Conservation (phyloP, 1,284 basidiomycete genomes). For the Ustilago shanxiensis region DNA sequence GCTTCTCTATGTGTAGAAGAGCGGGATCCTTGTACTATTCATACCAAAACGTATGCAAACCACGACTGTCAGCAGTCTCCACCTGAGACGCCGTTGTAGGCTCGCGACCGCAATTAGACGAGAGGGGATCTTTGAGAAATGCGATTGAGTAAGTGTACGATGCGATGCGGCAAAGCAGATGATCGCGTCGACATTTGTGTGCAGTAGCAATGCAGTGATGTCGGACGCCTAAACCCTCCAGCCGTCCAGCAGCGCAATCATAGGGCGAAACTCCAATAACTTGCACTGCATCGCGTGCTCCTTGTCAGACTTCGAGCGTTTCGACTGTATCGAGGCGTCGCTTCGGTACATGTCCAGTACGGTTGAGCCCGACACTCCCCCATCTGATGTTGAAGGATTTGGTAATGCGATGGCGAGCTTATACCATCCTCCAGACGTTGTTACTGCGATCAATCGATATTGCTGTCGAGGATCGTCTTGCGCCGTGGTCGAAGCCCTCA, state of each 20-base stretch:
- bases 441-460: constrained; percentile 55
- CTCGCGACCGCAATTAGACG: neutral
- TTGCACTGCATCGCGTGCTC: constrained; percentile 25
- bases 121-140: neutral
- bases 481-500: neutral
- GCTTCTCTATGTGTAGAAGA: neutral
- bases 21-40: neutral
- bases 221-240: constrained; percentile 29
- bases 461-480: neutral
- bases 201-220: neutral
- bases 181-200: neutral
- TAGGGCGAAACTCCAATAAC: constrained; percentile 42
- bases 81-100: no score
- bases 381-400: neutral
- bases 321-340: constrained; percentile 20
- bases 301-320: constrained; percentile 3
- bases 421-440: constrained; percentile 63
- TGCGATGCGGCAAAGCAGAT: neutral
- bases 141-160: neutral
- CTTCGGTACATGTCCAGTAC: constrained; percentile 60
- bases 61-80: neutral
- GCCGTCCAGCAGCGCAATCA: constrained; percentile 33
- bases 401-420: constrained; percentile 48
- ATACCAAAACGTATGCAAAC: neutral
- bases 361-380: constrained; percentile 20